Evolutionary conservation across 2,329 filamentous ascomycete species (phyloP), one percentile per base, ranked within the genome.

Genomic region (Calonectria henricotiae): DNA sequence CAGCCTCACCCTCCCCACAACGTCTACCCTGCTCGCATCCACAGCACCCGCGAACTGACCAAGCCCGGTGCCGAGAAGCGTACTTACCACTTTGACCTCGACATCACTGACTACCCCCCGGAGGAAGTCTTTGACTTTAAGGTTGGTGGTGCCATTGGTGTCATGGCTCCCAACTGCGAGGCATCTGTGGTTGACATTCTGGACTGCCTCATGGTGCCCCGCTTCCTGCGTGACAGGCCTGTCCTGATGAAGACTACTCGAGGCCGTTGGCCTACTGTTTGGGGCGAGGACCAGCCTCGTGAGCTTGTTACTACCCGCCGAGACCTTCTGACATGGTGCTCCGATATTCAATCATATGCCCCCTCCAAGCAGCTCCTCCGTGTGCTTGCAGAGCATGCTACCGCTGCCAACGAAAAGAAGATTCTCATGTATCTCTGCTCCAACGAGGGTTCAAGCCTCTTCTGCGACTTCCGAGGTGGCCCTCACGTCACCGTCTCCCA

Each of bases 1-100:
- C 94, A 98, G 80, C 96, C 96, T 30, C 96, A 99, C 81, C 94
- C 94, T 67, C 96, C 96, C 0, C 96, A 97, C 83, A 88, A 96
- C 74, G 95, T 98, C 71, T 97, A 93, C 83, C 93, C 95, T 1
- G 95, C 96, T n/a, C 94, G 91, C 73, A 89, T 99, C 55, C 92
- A 94, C 82, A 91, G 91, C 77, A 90, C 94, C 2, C 92, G 96
- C 67, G 95, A 98, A 83, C 85, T 99, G 80, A 99, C 96, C 13
- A 93, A 90, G 80, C 87, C 90, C 27, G 96, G 96, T 25, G 96
- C 96, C 5, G 94, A 98, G 86, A 99, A 99, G 89, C 90, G 96
- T 71, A 99, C 96, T 0, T 98, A 96, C 82, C 96, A 99, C 83
- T 98, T 98, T 78, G 96, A 98, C 78, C 90, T 99, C 51, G 96